Evolutionary conservation across 371 early-diverging fungal genomes (phyloP), one percentile per base, ranked within the genome.

Genomic region (Mortierella sp.): DNA sequence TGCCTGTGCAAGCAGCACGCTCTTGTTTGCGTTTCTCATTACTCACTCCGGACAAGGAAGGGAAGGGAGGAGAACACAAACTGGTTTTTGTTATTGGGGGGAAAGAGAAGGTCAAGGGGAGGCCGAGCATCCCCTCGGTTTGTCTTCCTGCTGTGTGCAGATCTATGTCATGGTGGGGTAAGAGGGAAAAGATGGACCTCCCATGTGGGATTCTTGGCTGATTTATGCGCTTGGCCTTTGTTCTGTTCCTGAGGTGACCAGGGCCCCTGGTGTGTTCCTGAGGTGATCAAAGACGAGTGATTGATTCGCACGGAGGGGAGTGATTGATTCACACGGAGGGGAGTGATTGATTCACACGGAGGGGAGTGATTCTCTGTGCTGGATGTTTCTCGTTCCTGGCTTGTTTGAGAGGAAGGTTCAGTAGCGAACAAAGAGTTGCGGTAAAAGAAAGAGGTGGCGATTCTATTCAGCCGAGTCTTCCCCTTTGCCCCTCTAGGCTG

Each of bases 381-480:
- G 43, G n/a, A n/a, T 40, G 67, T 67, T 40, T 40, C 67, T 67
- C 9, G 40, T 67, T 40, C 67, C 67, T 67, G 40, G 24, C 24
- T 67, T 6, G 21, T 24, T 21, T 34, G 31, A 61, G 19, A 34
- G 4, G 34, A 6, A 28, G 28, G 11, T 11, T 13, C n/a, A 11
- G 28, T 40, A 14, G 16, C 21, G 40, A 4, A 59, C 13, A 61
- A n/a, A 40, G 40, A 28, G 26, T 26, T 6, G n/a, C 8, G 16
- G 46, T 14, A 28, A 48, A 43, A 6, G 19, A 44, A n/a, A n/a
- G 34, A 26, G 9, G 67, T 67, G 67, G 67, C 67, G 67, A 40
- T 67, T 67, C 67, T 67, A 67, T 67, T 67, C 67, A 67, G 67
- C 67, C 67, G 67, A 40, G 37, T n/a, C n/a, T n/a, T n/a, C n/a